phyloP scores from a whole-genome alignment of 306 rosid species.

The Adenanthera pavonina region DNA sequence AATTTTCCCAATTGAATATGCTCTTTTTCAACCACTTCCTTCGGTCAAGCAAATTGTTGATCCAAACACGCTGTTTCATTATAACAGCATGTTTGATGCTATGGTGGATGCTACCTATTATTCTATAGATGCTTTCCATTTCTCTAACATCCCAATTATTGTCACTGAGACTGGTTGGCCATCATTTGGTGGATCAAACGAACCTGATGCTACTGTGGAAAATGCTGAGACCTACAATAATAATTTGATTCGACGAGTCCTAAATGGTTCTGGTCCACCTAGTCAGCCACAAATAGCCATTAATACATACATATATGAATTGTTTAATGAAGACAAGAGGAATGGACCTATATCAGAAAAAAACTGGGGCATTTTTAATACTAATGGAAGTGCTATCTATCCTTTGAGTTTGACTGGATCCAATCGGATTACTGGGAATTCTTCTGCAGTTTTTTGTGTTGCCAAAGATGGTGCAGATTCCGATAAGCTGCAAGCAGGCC shows the following conservation, averaged over 20 bases:
- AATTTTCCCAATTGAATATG: constrained; percentile 86
- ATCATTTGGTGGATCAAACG: constrained; percentile 71
- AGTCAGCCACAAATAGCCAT: constrained; percentile 75
- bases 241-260: constrained; percentile 73
- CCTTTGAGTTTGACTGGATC: constrained; percentile 59
- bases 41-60: constrained; percentile 93
- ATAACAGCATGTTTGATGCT: constrained; percentile 91
- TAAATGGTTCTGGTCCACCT: constrained; percentile 94
- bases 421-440: constrained; percentile 50
- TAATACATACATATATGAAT: constrained; percentile 81
- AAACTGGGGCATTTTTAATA: constrained; percentile 70
- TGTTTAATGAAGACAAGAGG: constrained; percentile 93
- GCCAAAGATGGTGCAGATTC: constrained; percentile 69
- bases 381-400: constrained; percentile 76
- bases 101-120: constrained; percentile 92
- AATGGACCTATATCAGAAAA: constrained; percentile 77
- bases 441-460: constrained; percentile 74
- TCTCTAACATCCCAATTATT: constrained; percentile 69
- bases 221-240: constrained; percentile 74
- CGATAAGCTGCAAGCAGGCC: constrained; percentile 76
- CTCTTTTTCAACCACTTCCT: constrained; percentile 78
- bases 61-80: constrained; percentile 84
- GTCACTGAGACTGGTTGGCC: constrained; percentile 97
- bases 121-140: constrained; percentile 72
- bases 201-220: constrained; percentile 74